Evolutionary conservation across 352 stramenopile genomes (phyloP).

Genomic region (Pseudoperonospora humuli): DNA sequence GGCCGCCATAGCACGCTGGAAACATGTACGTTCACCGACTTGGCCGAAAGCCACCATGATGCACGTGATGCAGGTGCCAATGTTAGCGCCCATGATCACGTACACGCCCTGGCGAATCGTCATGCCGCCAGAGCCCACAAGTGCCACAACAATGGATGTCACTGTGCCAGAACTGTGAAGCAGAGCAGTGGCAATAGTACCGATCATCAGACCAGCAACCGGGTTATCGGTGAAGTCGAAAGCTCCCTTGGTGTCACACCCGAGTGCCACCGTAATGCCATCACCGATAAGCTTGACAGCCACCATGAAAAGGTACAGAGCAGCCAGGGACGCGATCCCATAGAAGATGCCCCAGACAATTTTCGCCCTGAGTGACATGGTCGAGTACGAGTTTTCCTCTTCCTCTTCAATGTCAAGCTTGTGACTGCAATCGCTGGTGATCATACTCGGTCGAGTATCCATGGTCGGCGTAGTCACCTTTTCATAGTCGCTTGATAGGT

Average conservation of each 20-base stretch:
- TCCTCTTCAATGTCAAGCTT: slow-evolving; percentile 12
- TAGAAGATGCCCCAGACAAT: slow-evolving; percentile 29
- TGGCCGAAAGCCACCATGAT: slow-evolving; percentile 88
- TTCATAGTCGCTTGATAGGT: slow-evolving; percentile 15
- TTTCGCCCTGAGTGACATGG: slow-evolving; percentile 22
- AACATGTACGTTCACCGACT: slow-evolving; percentile 57
- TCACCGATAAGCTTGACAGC: slow-evolving; percentile 72
- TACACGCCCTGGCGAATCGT: slow-evolving; percentile 79
- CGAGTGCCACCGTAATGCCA: slow-evolving; percentile 59
- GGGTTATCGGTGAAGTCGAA: slow-evolving; percentile 72
- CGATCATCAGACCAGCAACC: slow-evolving; percentile 68
- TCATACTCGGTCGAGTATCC: slow-evolving; percentile 5
- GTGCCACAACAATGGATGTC: slow-evolving; percentile 69
- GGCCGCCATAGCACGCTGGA: slow-evolving; percentile 56
- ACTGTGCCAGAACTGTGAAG: slow-evolving; percentile 73
- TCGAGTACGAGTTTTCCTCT: slow-evolving; percentile 17
- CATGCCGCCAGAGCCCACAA: slow-evolving; percentile 60
- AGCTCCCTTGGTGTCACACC: slow-evolving; percentile 53
- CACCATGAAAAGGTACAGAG: slow-evolving; percentile 81
- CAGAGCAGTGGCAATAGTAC: slow-evolving; percentile 61
- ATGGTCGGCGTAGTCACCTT: slow-evolving; percentile 18
- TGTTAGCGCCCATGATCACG: slow-evolving; percentile 91
- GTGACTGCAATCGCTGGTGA: slow-evolving; percentile 14
- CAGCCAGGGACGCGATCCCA: slow-evolving; percentile 29
- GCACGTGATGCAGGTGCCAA: slow-evolving; percentile 84